Evolutionary conservation across 768 basidiomycete genomes (phyloP).

Genomic region (Suillus discolor): DNA sequence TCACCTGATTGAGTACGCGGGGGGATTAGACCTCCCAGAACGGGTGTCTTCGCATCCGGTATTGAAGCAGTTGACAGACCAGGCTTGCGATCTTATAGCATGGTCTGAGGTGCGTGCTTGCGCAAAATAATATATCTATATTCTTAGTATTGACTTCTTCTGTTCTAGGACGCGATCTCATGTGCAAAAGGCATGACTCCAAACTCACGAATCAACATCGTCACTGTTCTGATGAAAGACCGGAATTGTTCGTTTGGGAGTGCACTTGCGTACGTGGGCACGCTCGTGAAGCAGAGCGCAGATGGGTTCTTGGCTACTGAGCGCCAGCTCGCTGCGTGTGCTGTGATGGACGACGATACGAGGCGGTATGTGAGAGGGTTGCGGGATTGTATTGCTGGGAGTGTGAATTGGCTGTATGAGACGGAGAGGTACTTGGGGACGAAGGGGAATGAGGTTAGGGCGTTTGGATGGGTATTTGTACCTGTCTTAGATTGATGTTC

Average conservation of each 20-base stretch:
- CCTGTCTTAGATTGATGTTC: constrained; percentile 14
- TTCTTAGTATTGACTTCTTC: background rate
- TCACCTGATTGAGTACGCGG: constrained; percentile 54
- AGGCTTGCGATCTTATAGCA: constrained; percentile 52
- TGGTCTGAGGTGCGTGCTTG: constrained; percentile 51
- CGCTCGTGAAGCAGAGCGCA: constrained; percentile 29
- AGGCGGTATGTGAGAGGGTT: constrained; percentile 49
- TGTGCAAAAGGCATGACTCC: constrained; percentile 49
- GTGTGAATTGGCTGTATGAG: constrained; percentile 68
- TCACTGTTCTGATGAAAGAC: constrained; percentile 50
- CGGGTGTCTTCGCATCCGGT: constrained; percentile 25
- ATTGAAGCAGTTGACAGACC: constrained; percentile 38
- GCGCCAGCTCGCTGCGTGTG: constrained; percentile 19
- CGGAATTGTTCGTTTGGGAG: constrained; percentile 49
- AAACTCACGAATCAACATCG: constrained; percentile 44
- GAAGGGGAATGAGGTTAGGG: constrained; percentile 56
- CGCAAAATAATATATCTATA: background rate
- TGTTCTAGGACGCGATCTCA: constrained; percentile 56
- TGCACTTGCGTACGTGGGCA: constrained; percentile 34
- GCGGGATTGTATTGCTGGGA: constrained; percentile 57
- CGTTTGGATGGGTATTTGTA: constrained; percentile 66
- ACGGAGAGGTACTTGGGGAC: constrained; percentile 61
- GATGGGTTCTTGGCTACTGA: constrained; percentile 31
- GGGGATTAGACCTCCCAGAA: constrained; percentile 44
- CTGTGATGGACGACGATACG: constrained; percentile 25